Evolutionary conservation across 1,284 basidiomycete genomes (phyloP).

Genomic region (Microbotryum intermedium): DNA sequence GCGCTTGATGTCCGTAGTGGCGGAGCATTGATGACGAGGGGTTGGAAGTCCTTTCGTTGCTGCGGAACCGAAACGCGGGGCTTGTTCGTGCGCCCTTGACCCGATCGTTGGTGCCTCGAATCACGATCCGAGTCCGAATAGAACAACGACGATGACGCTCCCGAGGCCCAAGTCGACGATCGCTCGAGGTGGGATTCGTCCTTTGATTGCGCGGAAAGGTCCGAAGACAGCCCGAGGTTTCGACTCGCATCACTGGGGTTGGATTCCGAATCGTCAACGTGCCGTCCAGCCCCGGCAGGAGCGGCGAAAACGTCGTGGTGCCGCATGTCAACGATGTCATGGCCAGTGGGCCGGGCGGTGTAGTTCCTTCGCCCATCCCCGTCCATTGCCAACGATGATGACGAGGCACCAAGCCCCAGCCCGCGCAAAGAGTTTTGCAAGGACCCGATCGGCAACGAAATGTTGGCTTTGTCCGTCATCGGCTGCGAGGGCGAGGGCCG

Average conservation of each 20-base stretch:
- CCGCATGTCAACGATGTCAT: slow-evolving; percentile 27
- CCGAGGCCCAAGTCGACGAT: slow-evolving; percentile 28
- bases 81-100: slow-evolving; percentile 7
- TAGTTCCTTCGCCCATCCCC: background rate
- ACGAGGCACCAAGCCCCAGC: slow-evolving; percentile 6
- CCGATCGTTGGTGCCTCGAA: slow-evolving; percentile 9
- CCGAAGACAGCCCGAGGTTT: background rate
- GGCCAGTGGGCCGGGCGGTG: background rate
- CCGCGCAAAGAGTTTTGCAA: slow-evolving; percentile 12
- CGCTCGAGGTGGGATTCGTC: slow-evolving; percentile 1
- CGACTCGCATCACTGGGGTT: background rate
- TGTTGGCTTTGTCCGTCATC: background rate
- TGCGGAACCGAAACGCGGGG: slow-evolving; percentile 21
- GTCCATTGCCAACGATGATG: no score
- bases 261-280: background rate
- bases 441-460: slow-evolving; percentile 5
- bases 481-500: background rate
- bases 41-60: slow-evolving; percentile 30
- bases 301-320: background rate
- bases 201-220: slow-evolving; percentile 1
- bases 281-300: background rate
- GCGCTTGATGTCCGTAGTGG: background rate
- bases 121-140: slow-evolving; percentile 27
- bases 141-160: slow-evolving; percentile 30
- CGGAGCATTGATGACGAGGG: slow-evolving; percentile 9